A percentile compares a stretch with the other conserved stretches of the same genome.
Evolutionary conservation across 495 filamentous ascomycete genomes (phyloP).

Genomic region (Aspergillus olivimuriae): DNA sequence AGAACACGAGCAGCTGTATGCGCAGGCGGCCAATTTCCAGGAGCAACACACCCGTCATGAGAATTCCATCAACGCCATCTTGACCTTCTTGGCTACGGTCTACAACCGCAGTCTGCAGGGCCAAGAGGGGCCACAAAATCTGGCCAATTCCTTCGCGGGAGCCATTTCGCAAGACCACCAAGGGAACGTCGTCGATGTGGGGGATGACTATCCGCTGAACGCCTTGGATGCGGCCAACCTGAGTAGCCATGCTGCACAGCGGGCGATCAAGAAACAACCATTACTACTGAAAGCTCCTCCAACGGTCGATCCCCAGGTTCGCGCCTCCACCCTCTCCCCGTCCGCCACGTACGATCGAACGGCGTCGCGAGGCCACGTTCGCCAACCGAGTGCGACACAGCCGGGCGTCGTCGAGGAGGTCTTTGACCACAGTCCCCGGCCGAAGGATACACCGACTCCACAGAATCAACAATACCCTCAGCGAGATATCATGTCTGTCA

Average conservation of each 20-base stretch:
- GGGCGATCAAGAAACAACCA: conserved; percentile 42
- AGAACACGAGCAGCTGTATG: conserved; percentile 83
- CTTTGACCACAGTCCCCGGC: conserved; percentile 35
- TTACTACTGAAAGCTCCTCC: conserved; percentile 47
- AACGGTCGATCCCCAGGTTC: conserved; percentile 21
- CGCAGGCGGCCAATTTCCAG: conserved; percentile 85
- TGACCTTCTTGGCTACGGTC: conserved; percentile 93
- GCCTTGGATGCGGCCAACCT: conserved; percentile 28
- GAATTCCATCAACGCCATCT: conserved; percentile 94
- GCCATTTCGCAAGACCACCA: conserved; percentile 54
- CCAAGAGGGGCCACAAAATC: conserved; percentile 54
- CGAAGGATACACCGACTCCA: conserved; percentile 16
- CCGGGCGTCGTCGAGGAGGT: conserved; percentile 41
- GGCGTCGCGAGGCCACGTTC: conserved; percentile 27
- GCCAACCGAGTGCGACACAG: conserved; percentile 29
- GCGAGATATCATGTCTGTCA: conserved; percentile 80
- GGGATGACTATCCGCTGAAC: conserved; percentile 48
- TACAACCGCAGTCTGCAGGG: conserved; percentile 75
- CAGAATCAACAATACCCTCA: conserved; percentile 37
- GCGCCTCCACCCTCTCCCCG: conserved; percentile 38
- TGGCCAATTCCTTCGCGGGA: conserved; percentile 66
- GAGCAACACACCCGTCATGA: conserved; percentile 91
- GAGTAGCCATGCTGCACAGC: conserved; percentile 32
- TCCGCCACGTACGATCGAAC: conserved; percentile 25
- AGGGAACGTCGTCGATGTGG: conserved; percentile 67